Base-by-base conservation (phyloP, 108 stramenopile species). In the Nitzschia putrida region DNA sequence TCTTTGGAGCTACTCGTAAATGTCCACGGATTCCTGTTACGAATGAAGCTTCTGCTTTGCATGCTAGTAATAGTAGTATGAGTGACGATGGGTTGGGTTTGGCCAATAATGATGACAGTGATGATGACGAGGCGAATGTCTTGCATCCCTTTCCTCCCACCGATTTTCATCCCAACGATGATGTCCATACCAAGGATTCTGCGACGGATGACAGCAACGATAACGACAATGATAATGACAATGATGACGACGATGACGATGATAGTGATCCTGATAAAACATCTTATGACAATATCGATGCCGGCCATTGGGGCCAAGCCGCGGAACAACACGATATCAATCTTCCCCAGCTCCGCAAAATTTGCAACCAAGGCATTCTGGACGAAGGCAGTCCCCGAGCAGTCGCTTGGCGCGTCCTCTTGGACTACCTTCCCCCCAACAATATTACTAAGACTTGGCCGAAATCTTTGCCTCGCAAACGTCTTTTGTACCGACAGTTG, bases 321-420 rank as follows among this genome's bases (percentile, higher is more conserved):
- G 54, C 41, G 11, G 10, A 68, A 25, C 51, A 68, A 25, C 86
- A 88, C 61, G 65, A 73, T 51, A 86, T 92, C 53, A 65, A 84
- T 61, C 22, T 92, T 34, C 71, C 70, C 10, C 61, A 85, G 57
- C 57, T 92, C 14, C 83, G 91, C 11, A 74, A 85, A 38, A 42
- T 88, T 14, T 56, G 47, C 34, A 29, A 68, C 77, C 76, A 83
- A 25, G 86, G 86, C 8, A 78, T 89, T 29, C 67, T 79, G 9
- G 87, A 88, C 25, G 86, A 87, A 60, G 85, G 84, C 24, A 80
- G 83, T 49, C 76, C 80, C 49, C 88, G 93, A 8, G 84, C 76
- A 4, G 64, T 94, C 0, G 85, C 81, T 0, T 94, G 93, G 93
- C 56, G 93, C 43, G 78, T 91, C 10, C 50, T 94, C 1, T 49